Base-by-base conservation (phyloP, 139 green algal genomes). In the Micractinium sp. region DNA sequence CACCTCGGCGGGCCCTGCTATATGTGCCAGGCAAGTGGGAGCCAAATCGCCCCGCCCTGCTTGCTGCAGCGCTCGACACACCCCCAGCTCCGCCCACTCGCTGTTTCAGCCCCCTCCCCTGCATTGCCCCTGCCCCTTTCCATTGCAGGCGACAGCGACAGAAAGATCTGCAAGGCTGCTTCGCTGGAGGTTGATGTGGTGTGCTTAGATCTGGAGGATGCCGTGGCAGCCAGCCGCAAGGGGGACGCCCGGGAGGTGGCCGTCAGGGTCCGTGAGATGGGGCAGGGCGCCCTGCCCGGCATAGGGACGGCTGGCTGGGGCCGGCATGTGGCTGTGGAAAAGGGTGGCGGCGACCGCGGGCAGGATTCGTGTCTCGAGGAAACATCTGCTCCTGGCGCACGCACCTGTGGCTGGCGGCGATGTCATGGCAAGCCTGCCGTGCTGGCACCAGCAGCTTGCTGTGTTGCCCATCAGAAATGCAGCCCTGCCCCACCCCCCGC, bases 171-270 rank as follows among this genome's bases (percentile, higher is more conserved):
- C 61, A 92, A 92, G 83, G 90, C 85, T 25, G 67, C 41, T 0
- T 14, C 56, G 76, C 35, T 92, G 88, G 56, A 36, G 0, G 89
- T 66, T 23, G 91, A 93, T 74, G 85, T 85, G 56, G 88, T 92
- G 1, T 85, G 88, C 27, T 77, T 93, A 76, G 91, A 93, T 25
- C 85, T 88, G 19, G 91, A 93, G 84, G 91, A 93, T 56, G 91
- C 89, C 0, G 91, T 93, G 86, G 91, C 89, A 23, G 18, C 63
- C 13, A 90, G 35, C 86, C 82, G 73, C 35, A 93, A 93, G 69
- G 73, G 60, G 18, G 85, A 60, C 1, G 91, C 91, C 22, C 75
- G 91, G 4, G 53, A 81, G 16, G 87, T 88, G 12, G 73, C 90
- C 7, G 29, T 29, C 22, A 71, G 69, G 85, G 61, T 92, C 47